These are phyloP conservation scores for Talaromyces borbonicus DNA, from an alignment of 495 filamentous ascomycete species.

Conservation along the genomic window DNA sequence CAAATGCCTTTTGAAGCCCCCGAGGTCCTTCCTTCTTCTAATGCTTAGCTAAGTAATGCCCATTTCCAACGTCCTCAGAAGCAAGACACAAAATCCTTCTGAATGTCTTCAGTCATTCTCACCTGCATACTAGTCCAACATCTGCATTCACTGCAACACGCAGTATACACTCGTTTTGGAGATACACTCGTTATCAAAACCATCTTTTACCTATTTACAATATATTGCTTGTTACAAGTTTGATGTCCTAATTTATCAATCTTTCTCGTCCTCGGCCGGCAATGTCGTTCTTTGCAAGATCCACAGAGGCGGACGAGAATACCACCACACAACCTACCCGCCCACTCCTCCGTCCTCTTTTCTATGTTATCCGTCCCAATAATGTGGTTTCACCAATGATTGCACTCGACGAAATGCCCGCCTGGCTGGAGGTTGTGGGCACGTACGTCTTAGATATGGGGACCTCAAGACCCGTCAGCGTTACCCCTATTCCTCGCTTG, in stretches of 20 bases:
- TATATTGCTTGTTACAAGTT: neutral
- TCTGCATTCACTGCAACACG: neutral
- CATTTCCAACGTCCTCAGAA: no score
- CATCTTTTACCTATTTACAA: neutral
- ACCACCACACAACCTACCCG: neutral
- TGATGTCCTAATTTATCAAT: neutral
- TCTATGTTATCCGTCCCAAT: constrained; percentile 27
- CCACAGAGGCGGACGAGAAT: neutral
- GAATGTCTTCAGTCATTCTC: no score
- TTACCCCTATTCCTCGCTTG: constrained; percentile 21
- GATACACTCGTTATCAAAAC: no score
- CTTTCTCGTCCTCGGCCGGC: no score
- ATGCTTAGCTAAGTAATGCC: no score
- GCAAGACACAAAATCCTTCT: no score
- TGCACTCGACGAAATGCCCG: constrained; percentile 28
- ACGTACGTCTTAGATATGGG: neutral
- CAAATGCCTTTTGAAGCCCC: no score
- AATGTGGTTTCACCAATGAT: constrained; percentile 20
- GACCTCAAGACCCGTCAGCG: neutral
- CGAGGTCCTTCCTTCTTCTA: no score
- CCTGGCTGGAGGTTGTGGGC: constrained; percentile 24
- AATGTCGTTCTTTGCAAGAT: no score
- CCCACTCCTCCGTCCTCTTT: constrained; percentile 14
- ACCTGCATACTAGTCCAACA: neutral
- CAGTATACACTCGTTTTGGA: neutral